Evolutionary conservation across 2,329 filamentous ascomycete genomes (phyloP), one percentile per base, ranked within the genome.

Genomic region (Penicillium sp.): DNA sequence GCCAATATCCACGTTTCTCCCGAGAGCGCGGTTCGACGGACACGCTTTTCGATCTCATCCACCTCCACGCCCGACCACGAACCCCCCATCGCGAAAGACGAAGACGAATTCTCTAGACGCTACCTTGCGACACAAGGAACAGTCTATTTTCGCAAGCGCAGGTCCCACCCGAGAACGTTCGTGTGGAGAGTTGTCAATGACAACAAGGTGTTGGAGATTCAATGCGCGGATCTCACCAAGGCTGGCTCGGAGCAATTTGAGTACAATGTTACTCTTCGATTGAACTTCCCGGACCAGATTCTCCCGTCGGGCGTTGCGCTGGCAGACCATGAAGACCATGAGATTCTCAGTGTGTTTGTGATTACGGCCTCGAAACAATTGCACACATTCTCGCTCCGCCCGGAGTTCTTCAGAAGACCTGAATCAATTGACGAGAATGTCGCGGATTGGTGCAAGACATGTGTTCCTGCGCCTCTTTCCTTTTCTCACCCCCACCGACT

Each of bases 131-230:
- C 82, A 2, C 85, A 92, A 31, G 89, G 91, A 27, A 91, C 91
- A 2, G 83, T 98, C 55, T 96, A 91, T 78, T 92, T 96, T 75
- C 87, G 95, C 54, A 84, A 85, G 73, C 84, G 89, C 73, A 86
- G 89, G 69, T 81, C 84, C 62, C 87, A 89, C 62, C 95, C 95
- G 39, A 87, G 90, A 70, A 91, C 86, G 74, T 96, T 98, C 71
- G 82, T 96, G 48, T 99, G 95, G 95, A 86, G 93, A 65, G 83
- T 98, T 39, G 78, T 97, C 59, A 89, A 96, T 69, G 87, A 91
- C 67, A 86, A 87, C 68, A 90, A 85, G 64, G 81, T 91, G 60
- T 81, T 99, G 65, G 93, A 95, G 76, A 82, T 99, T 50, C 89
- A 91, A 70, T 87, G 87, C 42, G 86, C 90, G 58, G 95, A 99